phyloP scores from a whole-genome alignment of 139 green algal species.

The Chlorella sorokiniana region DNA sequence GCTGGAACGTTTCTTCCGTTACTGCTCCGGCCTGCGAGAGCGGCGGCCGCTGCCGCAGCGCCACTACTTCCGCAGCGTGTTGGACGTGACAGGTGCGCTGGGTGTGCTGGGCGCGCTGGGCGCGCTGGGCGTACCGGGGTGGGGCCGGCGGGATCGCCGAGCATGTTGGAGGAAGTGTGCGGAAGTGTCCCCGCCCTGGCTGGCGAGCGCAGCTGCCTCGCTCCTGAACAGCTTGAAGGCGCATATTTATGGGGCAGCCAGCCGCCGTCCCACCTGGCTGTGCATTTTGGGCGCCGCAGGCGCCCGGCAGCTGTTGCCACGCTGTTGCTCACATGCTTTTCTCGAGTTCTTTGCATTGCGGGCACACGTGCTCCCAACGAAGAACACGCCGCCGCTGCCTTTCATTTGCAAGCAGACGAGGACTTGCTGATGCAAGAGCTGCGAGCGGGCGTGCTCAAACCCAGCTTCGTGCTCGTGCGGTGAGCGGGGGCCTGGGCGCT shows the following conservation, averaged over 20 bases:
- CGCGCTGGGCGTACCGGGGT: not conserved
- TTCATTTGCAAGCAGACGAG: conserved; percentile 21
- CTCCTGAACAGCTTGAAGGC: too few species aligned
- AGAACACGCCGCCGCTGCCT: not conserved
- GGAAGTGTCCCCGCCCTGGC: too few species aligned
- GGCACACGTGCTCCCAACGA: too few species aligned
- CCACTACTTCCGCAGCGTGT: conserved; percentile 31
- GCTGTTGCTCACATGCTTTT: too few species aligned
- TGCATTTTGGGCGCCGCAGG: too few species aligned
- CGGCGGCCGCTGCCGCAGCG: conserved; percentile 52
- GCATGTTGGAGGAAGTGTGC: too few species aligned
- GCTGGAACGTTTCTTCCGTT: conserved; percentile 70
- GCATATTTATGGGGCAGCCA: too few species aligned
- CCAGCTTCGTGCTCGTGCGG: conserved; percentile 69
- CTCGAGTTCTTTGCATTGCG: too few species aligned
- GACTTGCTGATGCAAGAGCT: conserved; percentile 73
- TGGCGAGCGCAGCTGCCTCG: too few species aligned
- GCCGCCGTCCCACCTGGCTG: too few species aligned
- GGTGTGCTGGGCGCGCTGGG: not conserved
- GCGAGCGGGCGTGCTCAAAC: conserved; percentile 75
- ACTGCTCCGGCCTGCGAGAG: conserved; percentile 75
- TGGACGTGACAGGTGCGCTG: conserved; percentile 8
- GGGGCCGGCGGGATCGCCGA: not conserved
- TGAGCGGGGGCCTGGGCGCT: not conserved
- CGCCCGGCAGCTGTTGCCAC: too few species aligned